Conservation (phyloP, 1,284 basidiomycete species). For the Laetiporus sulphureus region DNA sequence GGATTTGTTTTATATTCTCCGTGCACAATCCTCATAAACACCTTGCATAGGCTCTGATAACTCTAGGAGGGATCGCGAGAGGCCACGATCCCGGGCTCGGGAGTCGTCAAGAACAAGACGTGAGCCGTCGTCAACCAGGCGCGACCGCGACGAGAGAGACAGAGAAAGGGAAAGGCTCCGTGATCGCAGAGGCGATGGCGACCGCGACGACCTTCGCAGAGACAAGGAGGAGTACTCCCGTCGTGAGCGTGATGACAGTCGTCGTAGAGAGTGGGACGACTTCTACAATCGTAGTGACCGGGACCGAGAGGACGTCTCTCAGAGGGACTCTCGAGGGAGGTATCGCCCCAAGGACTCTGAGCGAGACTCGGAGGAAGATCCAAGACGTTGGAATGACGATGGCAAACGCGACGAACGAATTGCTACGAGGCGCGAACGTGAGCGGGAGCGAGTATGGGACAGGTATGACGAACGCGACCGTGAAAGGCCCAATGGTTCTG, state of each 20-base stretch:
- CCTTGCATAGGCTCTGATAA: conserved; percentile 37
- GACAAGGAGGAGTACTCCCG: conserved; percentile 27
- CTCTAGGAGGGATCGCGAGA: conserved; percentile 47
- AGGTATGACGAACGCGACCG: conserved; percentile 35
- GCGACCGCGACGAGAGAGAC: conserved; percentile 26
- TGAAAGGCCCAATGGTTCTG: conserved; percentile 56
- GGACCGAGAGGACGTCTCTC: conserved; percentile 32
- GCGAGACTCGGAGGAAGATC: conserved; percentile 51
- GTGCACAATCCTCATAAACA: conserved; percentile 9
- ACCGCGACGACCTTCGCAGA: conserved; percentile 26
- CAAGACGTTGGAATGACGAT: conserved; percentile 70
- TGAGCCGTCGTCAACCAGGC: conserved; percentile 39
- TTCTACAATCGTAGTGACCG: conserved; percentile 28
- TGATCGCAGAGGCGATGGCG: conserved; percentile 17
- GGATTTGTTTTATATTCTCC: background rate
- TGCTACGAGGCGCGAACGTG: conserved; percentile 48
- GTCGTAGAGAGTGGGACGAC: conserved; percentile 27
- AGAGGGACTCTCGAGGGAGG: conserved; percentile 9
- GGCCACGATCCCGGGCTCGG: conserved; percentile 52
- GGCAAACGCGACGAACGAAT: conserved; percentile 71
- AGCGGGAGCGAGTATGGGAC: conserved; percentile 28
- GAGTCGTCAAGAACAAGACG: conserved; percentile 54
- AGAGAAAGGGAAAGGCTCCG: conserved; percentile 23
- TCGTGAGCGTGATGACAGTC: conserved; percentile 22
- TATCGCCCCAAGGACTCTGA: conserved; percentile 29